These are phyloP conservation scores for Fusarium pininemorale DNA, from an alignment of 2,329 filamentous ascomycete genomes.

Conservation along the genomic window DNA sequence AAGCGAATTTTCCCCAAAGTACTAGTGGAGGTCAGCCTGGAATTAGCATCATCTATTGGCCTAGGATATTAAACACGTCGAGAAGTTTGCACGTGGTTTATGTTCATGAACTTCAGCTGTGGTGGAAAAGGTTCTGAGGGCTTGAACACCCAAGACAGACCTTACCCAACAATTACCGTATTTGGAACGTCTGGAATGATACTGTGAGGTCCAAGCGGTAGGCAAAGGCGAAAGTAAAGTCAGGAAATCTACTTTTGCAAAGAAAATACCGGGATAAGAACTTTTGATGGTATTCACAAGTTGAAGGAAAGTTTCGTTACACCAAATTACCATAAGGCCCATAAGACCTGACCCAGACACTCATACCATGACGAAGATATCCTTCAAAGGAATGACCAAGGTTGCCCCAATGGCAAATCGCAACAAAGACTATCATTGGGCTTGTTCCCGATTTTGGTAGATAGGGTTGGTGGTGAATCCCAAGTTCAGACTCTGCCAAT, in stretches of 20 bases:
- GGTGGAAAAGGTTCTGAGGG: accelerated
- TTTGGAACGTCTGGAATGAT: background rate
- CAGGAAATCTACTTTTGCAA: too few species aligned
- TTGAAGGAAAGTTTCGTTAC: too few species aligned
- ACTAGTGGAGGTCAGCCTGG: accelerated
- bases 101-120: background rate
- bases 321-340: background rate
- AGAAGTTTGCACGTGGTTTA: accelerated
- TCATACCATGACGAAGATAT: background rate
- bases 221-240: too few species aligned
- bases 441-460: background rate
- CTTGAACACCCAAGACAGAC: background rate
- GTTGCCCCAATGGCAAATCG: accelerated
- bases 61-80: accelerated
- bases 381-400: background rate
- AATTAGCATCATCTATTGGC: background rate
- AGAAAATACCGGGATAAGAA: background rate
- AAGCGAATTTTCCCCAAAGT: accelerated
- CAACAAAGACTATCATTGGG: accelerated
- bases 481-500: conserved; percentile 20
- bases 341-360: accelerated
- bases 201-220: accelerated
- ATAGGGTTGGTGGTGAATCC: conserved; percentile 17
- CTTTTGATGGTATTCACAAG: background rate
- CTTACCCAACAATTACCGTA: background rate